These are phyloP conservation scores for Alternaria sp. DNA, from an alignment of 2,329 filamentous ascomycete species.

Conservation along the genomic window DNA sequence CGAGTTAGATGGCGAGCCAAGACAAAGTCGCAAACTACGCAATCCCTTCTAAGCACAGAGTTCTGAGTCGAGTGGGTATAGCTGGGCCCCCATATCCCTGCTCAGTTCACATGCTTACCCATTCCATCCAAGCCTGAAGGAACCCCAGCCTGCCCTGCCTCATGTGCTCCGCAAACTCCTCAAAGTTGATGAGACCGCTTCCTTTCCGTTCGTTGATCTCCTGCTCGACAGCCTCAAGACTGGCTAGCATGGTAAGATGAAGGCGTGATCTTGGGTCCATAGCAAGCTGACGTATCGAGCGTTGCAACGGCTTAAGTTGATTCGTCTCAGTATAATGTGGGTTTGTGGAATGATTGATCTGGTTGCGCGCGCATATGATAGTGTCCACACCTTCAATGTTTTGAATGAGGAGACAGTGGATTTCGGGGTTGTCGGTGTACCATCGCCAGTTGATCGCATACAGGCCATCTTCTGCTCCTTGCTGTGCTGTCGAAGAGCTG, in stretches of 20 bases:
- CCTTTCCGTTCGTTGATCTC: slow-evolving; percentile 78
- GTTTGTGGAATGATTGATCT: slow-evolving; percentile 17
- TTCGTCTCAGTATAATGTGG: slow-evolving; percentile 24
- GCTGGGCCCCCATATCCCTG: background rate
- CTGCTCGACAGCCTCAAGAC: slow-evolving; percentile 71
- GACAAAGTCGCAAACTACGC: background rate
- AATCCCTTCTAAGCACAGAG: background rate
- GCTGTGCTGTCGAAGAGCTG: background rate
- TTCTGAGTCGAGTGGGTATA: background rate
- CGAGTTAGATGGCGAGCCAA: background rate
- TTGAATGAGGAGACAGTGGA: slow-evolving; percentile 22
- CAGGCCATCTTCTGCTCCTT: background rate
- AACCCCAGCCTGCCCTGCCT: slow-evolving; percentile 72
- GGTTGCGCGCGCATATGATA: background rate
- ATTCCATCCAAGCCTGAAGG: slow-evolving; percentile 90
- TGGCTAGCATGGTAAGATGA: slow-evolving; percentile 52
- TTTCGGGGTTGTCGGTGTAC: slow-evolving; percentile 28
- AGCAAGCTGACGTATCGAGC: slow-evolving; percentile 30
- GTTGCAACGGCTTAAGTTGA: slow-evolving; percentile 24
- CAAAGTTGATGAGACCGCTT: slow-evolving; percentile 77
- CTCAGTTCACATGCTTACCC: slow-evolving; percentile 56
- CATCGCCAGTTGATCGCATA: slow-evolving; percentile 11
- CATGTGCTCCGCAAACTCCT: slow-evolving; percentile 82
- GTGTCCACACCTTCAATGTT: slow-evolving; percentile 3
- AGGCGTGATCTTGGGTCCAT: slow-evolving; percentile 31